Evolutionary conservation across 78 protist species (phyloP).

Genomic region (Cavenderia fasciculata): DNA sequence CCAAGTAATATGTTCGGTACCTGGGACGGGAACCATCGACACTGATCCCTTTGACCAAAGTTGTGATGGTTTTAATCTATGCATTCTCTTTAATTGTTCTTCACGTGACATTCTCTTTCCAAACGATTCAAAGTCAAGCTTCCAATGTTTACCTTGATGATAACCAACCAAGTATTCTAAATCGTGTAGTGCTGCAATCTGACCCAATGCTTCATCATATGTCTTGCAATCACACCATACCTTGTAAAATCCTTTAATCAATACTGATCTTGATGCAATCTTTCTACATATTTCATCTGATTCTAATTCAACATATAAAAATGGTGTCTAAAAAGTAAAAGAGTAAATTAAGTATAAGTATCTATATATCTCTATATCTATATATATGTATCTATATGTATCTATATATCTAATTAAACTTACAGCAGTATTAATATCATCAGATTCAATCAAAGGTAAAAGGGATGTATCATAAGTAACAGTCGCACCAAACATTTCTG

Average conservation of each 20-base stretch:
- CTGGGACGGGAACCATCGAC: slow-evolving; percentile 19
- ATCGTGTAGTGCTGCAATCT: background rate
- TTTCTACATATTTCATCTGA: slow-evolving; percentile 25
- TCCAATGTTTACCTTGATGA: slow-evolving; percentile 28
- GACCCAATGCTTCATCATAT: slow-evolving; percentile 11
- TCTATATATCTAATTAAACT: background rate
- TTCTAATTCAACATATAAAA: slow-evolving; percentile 20
- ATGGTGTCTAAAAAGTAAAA: slow-evolving; percentile 37
- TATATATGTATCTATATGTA: background rate
- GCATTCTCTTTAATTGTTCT: slow-evolving; percentile 36
- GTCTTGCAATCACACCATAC: slow-evolving; percentile 24
- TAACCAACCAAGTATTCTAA: slow-evolving; percentile 12
- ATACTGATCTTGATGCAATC: slow-evolving; percentile 24
- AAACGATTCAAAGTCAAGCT: slow-evolving; percentile 57
- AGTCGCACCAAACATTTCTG: slow-evolving; percentile 6
- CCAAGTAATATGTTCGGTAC: slow-evolving; percentile 22
- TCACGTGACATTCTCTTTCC: slow-evolving; percentile 41
- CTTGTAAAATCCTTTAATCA: slow-evolving; percentile 7
- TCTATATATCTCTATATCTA: background rate
- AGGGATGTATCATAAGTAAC: slow-evolving; percentile 1
- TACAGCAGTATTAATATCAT: slow-evolving; percentile 20
- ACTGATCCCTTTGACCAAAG: slow-evolving; percentile 38
- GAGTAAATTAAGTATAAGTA: background rate
- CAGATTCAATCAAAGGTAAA: slow-evolving; percentile 21
- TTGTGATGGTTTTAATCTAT: slow-evolving; percentile 5